Evolutionary conservation across 148 eudicot genomes (phyloP).

Genomic region (Rhododendron williamsianum): DNA sequence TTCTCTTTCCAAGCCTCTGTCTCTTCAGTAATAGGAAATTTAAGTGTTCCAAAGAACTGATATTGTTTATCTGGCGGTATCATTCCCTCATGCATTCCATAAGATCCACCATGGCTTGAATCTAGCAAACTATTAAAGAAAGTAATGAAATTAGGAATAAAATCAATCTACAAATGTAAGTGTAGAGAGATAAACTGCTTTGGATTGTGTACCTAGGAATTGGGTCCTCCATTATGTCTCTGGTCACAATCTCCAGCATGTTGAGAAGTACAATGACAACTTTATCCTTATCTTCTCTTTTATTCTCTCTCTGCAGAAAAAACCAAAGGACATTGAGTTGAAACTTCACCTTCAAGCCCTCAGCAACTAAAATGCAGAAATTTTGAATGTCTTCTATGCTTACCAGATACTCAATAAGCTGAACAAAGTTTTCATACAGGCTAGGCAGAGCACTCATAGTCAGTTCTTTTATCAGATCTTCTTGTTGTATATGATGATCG

Average conservation of each 20-base stretch:
- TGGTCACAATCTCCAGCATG: slow-evolving; percentile 68
- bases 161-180: slow-evolving; percentile 5
- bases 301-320: slow-evolving; percentile 44
- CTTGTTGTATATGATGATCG: slow-evolving; percentile 41
- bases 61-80: slow-evolving; percentile 37
- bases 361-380: background rate
- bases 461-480: slow-evolving; percentile 36
- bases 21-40: slow-evolving; percentile 50
- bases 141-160: background rate
- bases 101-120: slow-evolving; percentile 53
- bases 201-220: slow-evolving; percentile 38
- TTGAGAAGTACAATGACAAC: slow-evolving; percentile 53
- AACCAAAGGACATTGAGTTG: background rate
- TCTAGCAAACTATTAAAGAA: slow-evolving; percentile 41
- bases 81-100: slow-evolving; percentile 46
- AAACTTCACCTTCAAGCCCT: background rate
- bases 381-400: background rate
- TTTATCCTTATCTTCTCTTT: slow-evolving; percentile 47
- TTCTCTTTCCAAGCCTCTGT: slow-evolving; percentile 64
- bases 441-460: slow-evolving; percentile 49
- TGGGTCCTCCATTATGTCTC: slow-evolving; percentile 55
- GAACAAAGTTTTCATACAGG: slow-evolving; percentile 51
- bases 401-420: slow-evolving; percentile 58
- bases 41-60: slow-evolving; percentile 41
- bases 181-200: background rate